Base-by-base conservation (phyloP, 2,329 filamentous ascomycete genomes). In the Paecilomyces formosus region DNA sequence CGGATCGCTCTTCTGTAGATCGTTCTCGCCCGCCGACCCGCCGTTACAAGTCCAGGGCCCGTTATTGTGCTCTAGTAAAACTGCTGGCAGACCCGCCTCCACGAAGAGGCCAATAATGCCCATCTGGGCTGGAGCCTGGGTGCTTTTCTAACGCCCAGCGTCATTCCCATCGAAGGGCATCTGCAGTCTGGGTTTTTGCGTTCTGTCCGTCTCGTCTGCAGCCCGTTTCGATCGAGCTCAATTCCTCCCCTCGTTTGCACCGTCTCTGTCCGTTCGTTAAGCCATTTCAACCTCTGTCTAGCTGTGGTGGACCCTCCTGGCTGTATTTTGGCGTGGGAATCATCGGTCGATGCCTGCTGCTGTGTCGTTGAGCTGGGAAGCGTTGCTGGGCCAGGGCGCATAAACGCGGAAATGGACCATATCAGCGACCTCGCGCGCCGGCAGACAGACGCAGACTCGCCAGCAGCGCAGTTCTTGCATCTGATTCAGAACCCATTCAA, bases 401-500 rank as follows among this genome's bases (percentile, higher is more conserved):
- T 39, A 9, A 50, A 24, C 52, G 26, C 45, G 8, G 57, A 21
- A n/a, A 21, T 26, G 54, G 13, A 26, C 15, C 24, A 21, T 22
- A 21, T 52, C 13, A 28, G 50, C 12, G 50, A 15, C 26, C 11
- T 24, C 12, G 22, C 70, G 33, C 59, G 62, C 62, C 60, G 60
- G 56, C 68, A 70, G 55, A 62, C 65, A 21, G 64, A 67, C 45
- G 62, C 65, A 21, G 64, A 67, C 45, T 65, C 65, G 53, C 51
- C 62, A 52, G 61, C 68, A 15, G 74, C 78, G 45, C 65, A 76
- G 60, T 76, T 79, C 56, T 67, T 80, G 56, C 59, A 72, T 21
- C 68, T 80, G 51, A 74, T 80, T 30, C 68, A 75, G 57, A 70
- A 79, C 62, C 77, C 78, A 1, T 80, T 78, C 62, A 70, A 73